These are phyloP conservation scores for Vaccinium macrocarpon DNA, from an alignment of 148 eudicot species.

Conservation along the genomic window DNA sequence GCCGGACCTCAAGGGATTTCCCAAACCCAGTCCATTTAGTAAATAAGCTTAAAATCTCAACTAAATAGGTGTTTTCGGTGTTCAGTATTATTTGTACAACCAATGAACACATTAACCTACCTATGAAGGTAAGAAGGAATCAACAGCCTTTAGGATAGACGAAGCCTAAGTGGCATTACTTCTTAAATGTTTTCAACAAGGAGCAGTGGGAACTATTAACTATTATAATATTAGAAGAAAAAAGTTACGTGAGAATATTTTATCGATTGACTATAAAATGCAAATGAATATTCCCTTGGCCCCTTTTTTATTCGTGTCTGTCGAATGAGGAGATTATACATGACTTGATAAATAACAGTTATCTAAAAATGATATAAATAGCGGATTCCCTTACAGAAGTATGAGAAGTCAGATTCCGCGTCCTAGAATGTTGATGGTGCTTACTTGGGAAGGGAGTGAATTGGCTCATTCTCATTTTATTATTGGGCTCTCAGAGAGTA, in stretches of 20 bases:
- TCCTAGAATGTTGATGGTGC: not conserved
- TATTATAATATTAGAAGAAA: not conserved
- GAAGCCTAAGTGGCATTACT: not conserved
- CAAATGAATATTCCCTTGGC: not conserved
- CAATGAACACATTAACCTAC: not conserved
- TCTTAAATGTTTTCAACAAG: not conserved
- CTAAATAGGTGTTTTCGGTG: too few species aligned
- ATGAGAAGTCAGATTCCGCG: not conserved
- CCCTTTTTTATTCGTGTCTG: not conserved
- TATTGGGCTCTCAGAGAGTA: too few species aligned
- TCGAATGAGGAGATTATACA: not conserved
- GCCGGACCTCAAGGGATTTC: too few species aligned
- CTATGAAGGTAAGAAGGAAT: not conserved
- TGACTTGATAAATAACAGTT: not conserved
- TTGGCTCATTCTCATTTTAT: too few species aligned
- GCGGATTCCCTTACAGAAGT: not conserved
- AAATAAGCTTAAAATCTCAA: too few species aligned
- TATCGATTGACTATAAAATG: not conserved
- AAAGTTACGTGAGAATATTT: not conserved
- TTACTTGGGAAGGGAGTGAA: too few species aligned
- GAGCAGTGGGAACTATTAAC: not conserved
- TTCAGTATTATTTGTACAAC: not conserved
- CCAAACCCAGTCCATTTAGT: too few species aligned
- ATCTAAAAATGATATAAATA: not conserved
- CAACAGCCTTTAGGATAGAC: not conserved